phyloP scores from a whole-genome alignment of 2,329 filamentous ascomycete genomes.

The Cytospora leucostoma region DNA sequence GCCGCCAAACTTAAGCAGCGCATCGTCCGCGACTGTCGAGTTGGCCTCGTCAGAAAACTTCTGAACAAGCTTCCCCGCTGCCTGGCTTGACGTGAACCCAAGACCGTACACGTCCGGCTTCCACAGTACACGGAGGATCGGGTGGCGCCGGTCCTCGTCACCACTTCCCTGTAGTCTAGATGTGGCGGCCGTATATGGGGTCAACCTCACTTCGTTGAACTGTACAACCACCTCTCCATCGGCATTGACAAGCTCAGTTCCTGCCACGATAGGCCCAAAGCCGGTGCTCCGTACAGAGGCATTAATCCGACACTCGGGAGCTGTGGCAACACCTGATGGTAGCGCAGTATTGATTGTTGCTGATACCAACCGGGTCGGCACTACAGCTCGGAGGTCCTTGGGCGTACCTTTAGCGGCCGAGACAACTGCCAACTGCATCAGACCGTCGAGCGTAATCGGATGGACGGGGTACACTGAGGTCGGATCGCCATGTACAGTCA shows the following conservation, averaged over 20 bases:
- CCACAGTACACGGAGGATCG: background rate
- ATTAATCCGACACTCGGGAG: background rate
- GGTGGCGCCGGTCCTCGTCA: background rate
- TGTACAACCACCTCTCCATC: background rate
- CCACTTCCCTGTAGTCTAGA: too few species aligned
- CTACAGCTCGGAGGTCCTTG: background rate
- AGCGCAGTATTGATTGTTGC: too few species aligned
- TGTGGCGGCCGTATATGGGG: background rate
- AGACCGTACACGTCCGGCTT: background rate
- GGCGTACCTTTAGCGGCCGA: background rate
- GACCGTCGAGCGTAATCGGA: background rate
- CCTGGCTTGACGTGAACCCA: background rate
- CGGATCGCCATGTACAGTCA: background rate
- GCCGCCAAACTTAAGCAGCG: conserved; percentile 6
- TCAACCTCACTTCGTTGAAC: background rate
- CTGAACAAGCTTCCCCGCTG: background rate
- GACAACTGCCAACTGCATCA: background rate
- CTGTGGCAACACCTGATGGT: too few species aligned
- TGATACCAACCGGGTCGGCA: background rate
- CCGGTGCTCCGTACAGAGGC: background rate
- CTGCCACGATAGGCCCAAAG: background rate
- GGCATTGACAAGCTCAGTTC: background rate
- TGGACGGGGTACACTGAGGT: background rate
- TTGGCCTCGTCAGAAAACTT: background rate
- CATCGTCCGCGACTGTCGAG: background rate